Evolutionary conservation across 768 basidiomycete species (phyloP), one percentile per base, ranked within the genome.

Genomic region (Zangia roseola): DNA sequence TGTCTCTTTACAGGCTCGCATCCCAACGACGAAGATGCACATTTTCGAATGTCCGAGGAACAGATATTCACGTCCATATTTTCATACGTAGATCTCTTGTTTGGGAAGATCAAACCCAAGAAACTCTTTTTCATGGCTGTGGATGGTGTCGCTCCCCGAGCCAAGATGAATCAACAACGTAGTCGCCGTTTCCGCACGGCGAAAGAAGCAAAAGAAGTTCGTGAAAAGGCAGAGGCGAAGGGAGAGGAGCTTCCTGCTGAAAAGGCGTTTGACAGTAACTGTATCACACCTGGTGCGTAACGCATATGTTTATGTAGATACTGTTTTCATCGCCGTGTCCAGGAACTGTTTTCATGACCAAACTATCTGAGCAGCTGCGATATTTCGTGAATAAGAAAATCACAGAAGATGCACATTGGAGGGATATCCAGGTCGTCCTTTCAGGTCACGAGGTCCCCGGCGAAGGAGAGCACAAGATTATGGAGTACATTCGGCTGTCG

Each of bases 361-460:
- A 83, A 51, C 74, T 98, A n/a, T 94, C 94, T 10, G 83, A 79
- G 30, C 95, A 98, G 63, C 76, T 99, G 54, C 86, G 86, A 33
- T 99, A 99, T 69, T 99, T 98, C 58, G 78, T 99, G 55, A 93
- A 93, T 71, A 98, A 98, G 81, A 95, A 98, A 78, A 95, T 98
- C 26, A 82, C 86, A 0, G 97, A 99, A 65, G 97, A 99, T 69
- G 82, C 97, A 3, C 86, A 94, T 66, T 99, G 97, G 97, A 76
- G 91, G 50, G 80, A 86, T 47, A 83, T 98, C 35, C 78, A 93
- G 62, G 93, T 98, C 19, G 90, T 99, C 33, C 76, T 99, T 31
- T 95, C 92, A 24, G 97, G 97, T 10, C 94, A 98, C 68, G 95
- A 99, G 60, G 94, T 97, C 4, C 97, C 97, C 0, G 97, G 97